phyloP scores from a whole-genome alignment of 2,329 filamentous ascomycete species.

The Alternaria atra region DNA sequence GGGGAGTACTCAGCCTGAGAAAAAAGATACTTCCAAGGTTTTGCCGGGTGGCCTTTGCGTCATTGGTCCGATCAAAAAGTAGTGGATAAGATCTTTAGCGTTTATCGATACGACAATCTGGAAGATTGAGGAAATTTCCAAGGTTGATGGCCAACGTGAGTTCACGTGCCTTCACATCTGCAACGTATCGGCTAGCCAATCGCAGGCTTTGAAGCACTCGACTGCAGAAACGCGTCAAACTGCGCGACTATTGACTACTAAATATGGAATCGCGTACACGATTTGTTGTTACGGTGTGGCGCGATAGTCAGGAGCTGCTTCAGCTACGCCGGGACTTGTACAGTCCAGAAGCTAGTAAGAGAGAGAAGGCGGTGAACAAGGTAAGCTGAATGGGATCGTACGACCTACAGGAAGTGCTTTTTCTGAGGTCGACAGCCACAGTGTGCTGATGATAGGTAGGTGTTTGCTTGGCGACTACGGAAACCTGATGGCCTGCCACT shows the following conservation, averaged over 20 bases:
- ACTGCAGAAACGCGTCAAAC: neutral
- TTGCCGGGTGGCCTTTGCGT: neutral
- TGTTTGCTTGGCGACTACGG: constrained; percentile 45
- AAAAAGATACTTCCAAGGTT: neutral
- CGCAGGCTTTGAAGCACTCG: neutral
- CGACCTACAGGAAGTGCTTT: neutral
- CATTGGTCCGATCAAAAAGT: constrained; percentile 1
- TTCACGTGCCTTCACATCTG: constrained; percentile 16
- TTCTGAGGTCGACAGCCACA: neutral
- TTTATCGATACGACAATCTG: constrained; percentile 5
- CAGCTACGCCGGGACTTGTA: constrained; percentile 73
- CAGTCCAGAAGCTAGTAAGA: constrained; percentile 44
- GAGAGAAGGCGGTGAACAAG: constrained; percentile 51
- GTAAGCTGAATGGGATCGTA: constrained; percentile 35
- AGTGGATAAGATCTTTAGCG: neutral
- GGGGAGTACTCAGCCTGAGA: neutral
- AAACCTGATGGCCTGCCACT: constrained; percentile 66
- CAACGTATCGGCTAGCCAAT: constrained; percentile 20
- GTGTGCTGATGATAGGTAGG: constrained; percentile 37
- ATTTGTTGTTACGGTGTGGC: constrained; percentile 60
- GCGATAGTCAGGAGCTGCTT: constrained; percentile 71
- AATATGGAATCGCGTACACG: constrained; percentile 25
- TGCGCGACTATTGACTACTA: constrained; percentile 3
- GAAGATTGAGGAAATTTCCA: neutral
- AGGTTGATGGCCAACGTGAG: neutral